Evolutionary conservation across 2,329 filamentous ascomycete species (phyloP).

Genomic region (Domatiomyces catenatus): DNA sequence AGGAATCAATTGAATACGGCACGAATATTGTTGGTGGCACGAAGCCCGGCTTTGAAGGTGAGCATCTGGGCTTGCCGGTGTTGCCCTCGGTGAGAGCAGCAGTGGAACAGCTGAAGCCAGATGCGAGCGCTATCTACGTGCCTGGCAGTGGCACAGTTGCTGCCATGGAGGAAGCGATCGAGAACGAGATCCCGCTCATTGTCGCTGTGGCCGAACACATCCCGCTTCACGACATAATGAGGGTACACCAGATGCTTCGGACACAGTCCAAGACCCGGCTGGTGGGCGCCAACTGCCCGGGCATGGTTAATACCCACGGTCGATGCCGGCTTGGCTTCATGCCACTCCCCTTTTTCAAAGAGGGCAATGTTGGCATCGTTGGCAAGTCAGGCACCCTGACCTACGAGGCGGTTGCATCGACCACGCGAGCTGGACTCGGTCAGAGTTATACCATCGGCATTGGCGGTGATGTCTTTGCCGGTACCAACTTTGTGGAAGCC

Average conservation of each 20-base stretch:
- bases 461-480: conserved; percentile 59
- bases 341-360: conserved; percentile 55
- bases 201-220: conserved; percentile 70
- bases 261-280: conserved; percentile 58
- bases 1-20: conserved; percentile 61
- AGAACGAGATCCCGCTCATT: conserved; percentile 61
- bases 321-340: conserved; percentile 62
- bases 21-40: conserved; percentile 69
- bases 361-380: conserved; percentile 57
- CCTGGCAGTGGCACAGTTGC: conserved; percentile 56
- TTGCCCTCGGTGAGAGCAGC: conserved; percentile 54
- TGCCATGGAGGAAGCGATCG: conserved; percentile 67
- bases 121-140: conserved; percentile 68
- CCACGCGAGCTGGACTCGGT: conserved; percentile 57
- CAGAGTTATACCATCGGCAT: conserved; percentile 65
- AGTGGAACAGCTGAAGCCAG: conserved; percentile 53
- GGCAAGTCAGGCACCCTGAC: conserved; percentile 70
- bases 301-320: conserved; percentile 59
- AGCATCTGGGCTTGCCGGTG: conserved; percentile 59
- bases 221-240: conserved; percentile 60
- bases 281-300: conserved; percentile 67
- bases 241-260: conserved; percentile 54
- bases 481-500: conserved; percentile 59
- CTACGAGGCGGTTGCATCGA: conserved; percentile 63
- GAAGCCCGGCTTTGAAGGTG: conserved; percentile 52